Percentiles rank a stretch among this genome's conserved stretches.
phyloP scores from a whole-genome alignment of 495 filamentous ascomycete species.

The Aspergillus hancockii region DNA sequence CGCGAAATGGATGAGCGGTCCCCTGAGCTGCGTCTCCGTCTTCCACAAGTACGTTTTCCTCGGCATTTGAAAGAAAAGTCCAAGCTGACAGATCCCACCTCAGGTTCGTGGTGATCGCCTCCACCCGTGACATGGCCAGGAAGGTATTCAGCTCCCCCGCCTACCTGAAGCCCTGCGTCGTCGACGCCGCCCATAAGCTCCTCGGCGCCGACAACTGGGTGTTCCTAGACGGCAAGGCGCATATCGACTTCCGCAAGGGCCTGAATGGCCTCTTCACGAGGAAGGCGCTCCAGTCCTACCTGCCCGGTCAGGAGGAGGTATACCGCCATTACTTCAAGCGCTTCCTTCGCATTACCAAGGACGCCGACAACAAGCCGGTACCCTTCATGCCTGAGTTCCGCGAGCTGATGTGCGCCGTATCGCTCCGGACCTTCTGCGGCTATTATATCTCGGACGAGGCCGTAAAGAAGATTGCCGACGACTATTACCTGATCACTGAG shows the following conservation, averaged over 20 bases:
- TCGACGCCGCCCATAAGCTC: constrained; percentile 92
- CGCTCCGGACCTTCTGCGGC: constrained; percentile 92
- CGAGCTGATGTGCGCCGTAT: constrained; percentile 93
- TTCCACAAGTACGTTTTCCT: constrained; percentile 88
- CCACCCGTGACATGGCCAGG: constrained; percentile 89
- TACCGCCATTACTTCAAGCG: constrained; percentile 83
- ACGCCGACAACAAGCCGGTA: constrained; percentile 66
- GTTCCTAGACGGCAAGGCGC: constrained; percentile 91
- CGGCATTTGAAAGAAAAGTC: background rate
- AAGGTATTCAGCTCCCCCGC: constrained; percentile 97
- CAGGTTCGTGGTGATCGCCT: constrained; percentile 97
- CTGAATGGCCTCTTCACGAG: constrained; percentile 94
- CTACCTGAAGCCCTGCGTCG: constrained; percentile 95
- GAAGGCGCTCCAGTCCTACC: constrained; percentile 80
- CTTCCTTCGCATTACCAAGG: constrained; percentile 70
- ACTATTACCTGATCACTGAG: constrained; percentile 96
- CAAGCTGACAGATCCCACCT: constrained; percentile 11
- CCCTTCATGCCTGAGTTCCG: constrained; percentile 93
- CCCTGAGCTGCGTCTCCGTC: constrained; percentile 93
- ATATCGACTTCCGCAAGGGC: constrained; percentile 96
- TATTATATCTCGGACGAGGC: constrained; percentile 89
- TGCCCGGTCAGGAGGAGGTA: constrained; percentile 89
- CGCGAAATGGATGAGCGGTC: constrained; percentile 87
- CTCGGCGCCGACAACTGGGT: constrained; percentile 94
- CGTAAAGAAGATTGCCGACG: constrained; percentile 93